These are phyloP conservation scores for Cinchona pubescens DNA, from an alignment of 257 asterid genomes.

Conservation along the genomic window DNA sequence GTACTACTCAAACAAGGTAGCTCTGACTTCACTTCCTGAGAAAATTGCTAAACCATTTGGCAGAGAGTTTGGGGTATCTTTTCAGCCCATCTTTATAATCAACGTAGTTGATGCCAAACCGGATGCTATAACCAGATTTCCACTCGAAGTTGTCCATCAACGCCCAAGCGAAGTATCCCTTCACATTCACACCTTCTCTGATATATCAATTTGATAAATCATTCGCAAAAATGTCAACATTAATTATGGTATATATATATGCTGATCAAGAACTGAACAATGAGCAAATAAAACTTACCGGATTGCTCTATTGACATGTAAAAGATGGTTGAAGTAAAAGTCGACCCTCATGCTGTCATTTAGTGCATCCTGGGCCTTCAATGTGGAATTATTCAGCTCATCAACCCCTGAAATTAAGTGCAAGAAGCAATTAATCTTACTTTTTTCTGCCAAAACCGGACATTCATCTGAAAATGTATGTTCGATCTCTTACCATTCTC, in stretches of 20 bases:
- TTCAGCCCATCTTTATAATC: constrained; percentile 20
- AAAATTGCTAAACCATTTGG: constrained; percentile 25
- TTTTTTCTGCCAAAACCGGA: too few species aligned
- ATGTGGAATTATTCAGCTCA: constrained; percentile 26
- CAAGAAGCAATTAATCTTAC: not conserved
- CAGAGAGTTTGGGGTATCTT: constrained; percentile 31
- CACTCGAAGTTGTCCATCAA: constrained; percentile 29
- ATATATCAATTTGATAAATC: not conserved
- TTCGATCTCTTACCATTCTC: constrained; percentile 23
- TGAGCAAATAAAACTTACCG: constrained; percentile 6
- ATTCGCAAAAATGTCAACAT: not conserved
- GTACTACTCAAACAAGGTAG: not conserved
- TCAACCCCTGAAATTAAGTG: constrained; percentile 22
- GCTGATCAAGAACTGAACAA: not conserved
- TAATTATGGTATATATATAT: too few species aligned
- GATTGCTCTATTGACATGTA: constrained; percentile 17
- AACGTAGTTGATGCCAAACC: constrained; percentile 22
- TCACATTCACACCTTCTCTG: constrained; percentile 26
- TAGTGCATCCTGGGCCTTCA: constrained; percentile 23
- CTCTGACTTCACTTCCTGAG: not conserved
- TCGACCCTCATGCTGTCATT: constrained; percentile 20
- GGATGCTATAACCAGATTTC: constrained; percentile 24
- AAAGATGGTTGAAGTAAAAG: constrained; percentile 23
- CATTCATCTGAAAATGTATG: not conserved
- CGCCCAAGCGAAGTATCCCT: constrained; percentile 33